Percentiles rank a stretch among this genome's conserved stretches.
These are phyloP conservation scores for Umbelopsis sp. DNA, from an alignment of 192 early-diverging fungal species.

Conservation along the genomic window DNA sequence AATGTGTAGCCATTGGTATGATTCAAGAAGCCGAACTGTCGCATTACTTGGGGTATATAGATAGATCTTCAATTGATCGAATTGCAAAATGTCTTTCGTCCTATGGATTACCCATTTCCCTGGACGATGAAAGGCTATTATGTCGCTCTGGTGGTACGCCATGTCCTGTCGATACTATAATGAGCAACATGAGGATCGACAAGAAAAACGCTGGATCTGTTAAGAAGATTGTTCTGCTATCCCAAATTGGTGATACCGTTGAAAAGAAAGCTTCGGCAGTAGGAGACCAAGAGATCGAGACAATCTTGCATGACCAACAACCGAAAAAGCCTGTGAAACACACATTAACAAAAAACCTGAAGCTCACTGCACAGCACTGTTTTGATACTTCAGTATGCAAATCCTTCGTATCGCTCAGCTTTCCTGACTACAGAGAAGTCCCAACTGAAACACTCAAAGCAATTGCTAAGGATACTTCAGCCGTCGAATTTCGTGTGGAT, in stretches of 20 bases:
- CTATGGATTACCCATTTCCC: slow-evolving; percentile 83
- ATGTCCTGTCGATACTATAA: slow-evolving; percentile 73
- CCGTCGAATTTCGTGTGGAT: slow-evolving; percentile 92
- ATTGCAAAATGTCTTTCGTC: slow-evolving; percentile 76
- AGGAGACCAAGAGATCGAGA: slow-evolving; percentile 71
- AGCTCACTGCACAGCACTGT: too few species aligned
- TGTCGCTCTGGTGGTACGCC: slow-evolving; percentile 52
- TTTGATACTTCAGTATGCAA: slow-evolving; percentile 30
- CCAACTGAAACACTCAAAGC: slow-evolving; percentile 49
- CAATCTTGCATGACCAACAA: not conserved
- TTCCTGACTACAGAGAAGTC: slow-evolving; percentile 56
- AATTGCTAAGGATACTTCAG: slow-evolving; percentile 74
- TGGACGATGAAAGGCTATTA: slow-evolving; percentile 71
- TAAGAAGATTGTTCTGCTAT: slow-evolving; percentile 87
- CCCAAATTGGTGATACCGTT: slow-evolving; percentile 77
- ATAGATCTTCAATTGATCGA: slow-evolving; percentile 79
- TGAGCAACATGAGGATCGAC: slow-evolving; percentile 90
- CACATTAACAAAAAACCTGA: not conserved
- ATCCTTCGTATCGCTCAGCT: slow-evolving; percentile 86
- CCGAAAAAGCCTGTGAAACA: not conserved
- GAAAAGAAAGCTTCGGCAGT: slow-evolving; percentile 83
- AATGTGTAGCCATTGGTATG: slow-evolving; percentile 94
- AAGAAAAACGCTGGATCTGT: slow-evolving; percentile 91
- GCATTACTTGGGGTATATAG: slow-evolving; percentile 75
- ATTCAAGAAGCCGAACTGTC: slow-evolving; percentile 91